phyloP scores from a whole-genome alignment of 306 rosid species.

The Ziziphus jujuba region DNA sequence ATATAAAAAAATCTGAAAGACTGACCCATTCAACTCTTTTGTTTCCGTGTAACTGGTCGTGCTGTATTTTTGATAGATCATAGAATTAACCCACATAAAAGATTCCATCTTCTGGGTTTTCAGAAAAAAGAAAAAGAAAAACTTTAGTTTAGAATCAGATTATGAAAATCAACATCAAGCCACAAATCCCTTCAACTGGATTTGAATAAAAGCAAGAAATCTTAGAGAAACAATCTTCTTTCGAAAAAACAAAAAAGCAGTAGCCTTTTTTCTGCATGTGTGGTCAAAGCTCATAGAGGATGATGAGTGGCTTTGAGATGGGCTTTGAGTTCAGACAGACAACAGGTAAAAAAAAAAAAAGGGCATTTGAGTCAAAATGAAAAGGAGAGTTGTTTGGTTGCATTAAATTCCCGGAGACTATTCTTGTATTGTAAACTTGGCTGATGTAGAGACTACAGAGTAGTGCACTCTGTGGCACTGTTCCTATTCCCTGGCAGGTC shows the following conservation, averaged over 20 bases:
- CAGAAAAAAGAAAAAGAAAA: neutral
- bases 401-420: conserved; percentile 31
- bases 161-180: neutral
- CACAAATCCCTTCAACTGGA: neutral
- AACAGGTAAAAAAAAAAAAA: neutral
- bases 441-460: conserved; percentile 21
- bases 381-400: conserved; percentile 32
- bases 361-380: conserved; percentile 28
- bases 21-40: neutral
- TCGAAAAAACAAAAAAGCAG: neutral
- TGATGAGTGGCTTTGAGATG: neutral
- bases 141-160: neutral
- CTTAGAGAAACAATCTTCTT: neutral
- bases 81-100: neutral
- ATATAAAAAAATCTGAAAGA: neutral
- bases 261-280: neutral
- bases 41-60: too few relatives aligned
- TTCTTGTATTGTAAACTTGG: conserved; percentile 25
- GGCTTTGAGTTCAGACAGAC: neutral
- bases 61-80: too few relatives aligned
- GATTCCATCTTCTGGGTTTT: too few relatives aligned
- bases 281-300: neutral
- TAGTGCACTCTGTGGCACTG: conserved; percentile 7
- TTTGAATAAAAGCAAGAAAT: neutral
- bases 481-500: conserved; percentile 15